Percentiles rank a stretch among this genome's conserved stretches.
These are phyloP conservation scores for Microdochium paspali DNA, from an alignment of 2,329 filamentous ascomycete species.

Conservation along the genomic window DNA sequence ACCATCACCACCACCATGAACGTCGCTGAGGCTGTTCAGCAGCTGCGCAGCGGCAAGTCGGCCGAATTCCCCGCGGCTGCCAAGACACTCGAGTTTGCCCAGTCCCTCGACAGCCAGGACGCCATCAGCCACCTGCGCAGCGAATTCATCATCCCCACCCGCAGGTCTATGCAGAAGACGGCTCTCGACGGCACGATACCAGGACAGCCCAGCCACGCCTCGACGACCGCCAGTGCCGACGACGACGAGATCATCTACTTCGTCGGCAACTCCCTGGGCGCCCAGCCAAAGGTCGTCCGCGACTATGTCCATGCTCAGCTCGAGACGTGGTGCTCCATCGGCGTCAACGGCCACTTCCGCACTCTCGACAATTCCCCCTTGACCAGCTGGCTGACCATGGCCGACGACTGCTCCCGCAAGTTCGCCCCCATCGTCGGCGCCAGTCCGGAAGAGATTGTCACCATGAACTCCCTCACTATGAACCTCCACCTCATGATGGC, in stretches of 20 bases:
- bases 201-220: slow-evolving; percentile 17
- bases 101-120: slow-evolving; percentile 49
- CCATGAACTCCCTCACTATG: slow-evolving; percentile 80
- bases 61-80: slow-evolving; percentile 38
- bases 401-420: slow-evolving; percentile 61
- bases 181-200: slow-evolving; percentile 37
- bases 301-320: slow-evolving; percentile 56
- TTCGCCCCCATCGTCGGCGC: slow-evolving; percentile 71
- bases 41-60: slow-evolving; percentile 17
- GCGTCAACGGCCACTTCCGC: slow-evolving; percentile 76
- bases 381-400: slow-evolving; percentile 67
- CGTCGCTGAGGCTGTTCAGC: neutral
- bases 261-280: slow-evolving; percentile 81
- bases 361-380: slow-evolving; percentile 58
- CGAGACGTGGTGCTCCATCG: slow-evolving; percentile 75
- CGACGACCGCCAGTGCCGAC: slow-evolving; percentile 10
- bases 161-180: slow-evolving; percentile 57
- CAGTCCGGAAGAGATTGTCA: slow-evolving; percentile 61
- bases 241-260: slow-evolving; percentile 46
- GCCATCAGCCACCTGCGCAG: slow-evolving; percentile 50
- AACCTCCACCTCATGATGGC: slow-evolving; percentile 79
- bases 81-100: slow-evolving; percentile 36
- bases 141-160: slow-evolving; percentile 72
- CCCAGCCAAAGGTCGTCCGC: slow-evolving; percentile 64
- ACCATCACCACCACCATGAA: neutral